Evolutionary conservation across 1,284 basidiomycete genomes (phyloP), one percentile per base, ranked within the genome.

Genomic region (Rhodotorula mucilaginosa): DNA sequence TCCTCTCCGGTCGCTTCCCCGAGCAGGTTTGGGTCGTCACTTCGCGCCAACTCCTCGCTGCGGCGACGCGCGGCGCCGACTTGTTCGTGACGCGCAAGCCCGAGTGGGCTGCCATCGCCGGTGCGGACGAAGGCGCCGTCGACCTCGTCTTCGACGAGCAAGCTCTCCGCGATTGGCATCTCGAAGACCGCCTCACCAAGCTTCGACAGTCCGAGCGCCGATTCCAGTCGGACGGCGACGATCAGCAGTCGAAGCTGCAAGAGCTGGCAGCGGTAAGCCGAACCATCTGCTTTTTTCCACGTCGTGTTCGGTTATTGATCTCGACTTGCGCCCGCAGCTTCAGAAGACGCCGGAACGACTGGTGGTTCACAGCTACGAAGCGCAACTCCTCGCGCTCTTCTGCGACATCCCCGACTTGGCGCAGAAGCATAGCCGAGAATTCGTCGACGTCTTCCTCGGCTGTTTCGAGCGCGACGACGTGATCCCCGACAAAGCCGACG

Each of bases 391-490:
- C 19, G 82, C 83, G 3, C 83, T 89, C 0, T 83, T 96, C 23
- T 85, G 86, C 15, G 86, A 89, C 74, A 88, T 87, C 69, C 83
- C 89, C 0, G 84, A 86, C 1, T 81, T 96, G 13, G 89, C 88
- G 0, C 92, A 97, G 80, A 91, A 89, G 80, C 89, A 96, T 80
- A 92, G 90, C 67, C 88, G 91, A 47, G 85, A 89, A 29, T 82
- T 97, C 49, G 84, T 96, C 23, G 88, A 91, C 0, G 85, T 90
- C 64, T 94, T 96, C 82, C 84, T 97, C 58, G 67, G 64, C 19
- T 83, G 85, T 18, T 82, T 89, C 46, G 83, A 82, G 52, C 72
- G 71, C 63, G 73, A 76, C 68, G 75, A 74, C 48, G 67, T 70
- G 23, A 68, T 70, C 19, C 67, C 74, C 8, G 61, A 69, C 58